Conservation (phyloP, 2,329 filamentous ascomycete genomes). For the Myriangium duriaei region DNA sequence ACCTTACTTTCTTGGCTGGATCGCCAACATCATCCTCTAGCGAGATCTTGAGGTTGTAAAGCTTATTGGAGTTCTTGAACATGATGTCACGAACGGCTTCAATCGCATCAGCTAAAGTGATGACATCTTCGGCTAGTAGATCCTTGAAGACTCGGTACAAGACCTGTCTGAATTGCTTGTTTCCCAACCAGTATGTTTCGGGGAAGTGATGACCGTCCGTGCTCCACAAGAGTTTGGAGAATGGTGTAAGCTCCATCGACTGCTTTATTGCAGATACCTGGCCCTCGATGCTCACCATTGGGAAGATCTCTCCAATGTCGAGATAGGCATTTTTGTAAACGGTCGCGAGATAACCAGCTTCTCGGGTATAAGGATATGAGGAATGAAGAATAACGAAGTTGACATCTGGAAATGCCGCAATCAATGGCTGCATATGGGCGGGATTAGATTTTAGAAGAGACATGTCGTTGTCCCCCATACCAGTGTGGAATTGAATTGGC, state of each 20-base stretch:
- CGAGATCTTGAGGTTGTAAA: conserved; percentile 48
- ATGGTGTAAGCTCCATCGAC: conserved; percentile 62
- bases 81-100: conserved; percentile 54
- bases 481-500: conserved; percentile 74
- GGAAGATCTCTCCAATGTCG: conserved; percentile 74
- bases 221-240: conserved; percentile 65
- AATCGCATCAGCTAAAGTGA: conserved; percentile 50
- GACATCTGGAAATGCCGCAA: conserved; percentile 54
- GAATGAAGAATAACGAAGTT: conserved; percentile 70
- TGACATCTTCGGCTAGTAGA: conserved; percentile 51
- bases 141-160: conserved; percentile 56
- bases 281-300: conserved; percentile 61
- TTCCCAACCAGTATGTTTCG: conserved; percentile 63
- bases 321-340: conserved; percentile 71
- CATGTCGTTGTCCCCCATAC: conserved; percentile 70
- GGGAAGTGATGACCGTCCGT: conserved; percentile 71
- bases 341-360: conserved; percentile 65
- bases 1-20: conserved; percentile 6
- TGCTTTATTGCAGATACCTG: conserved; percentile 60
- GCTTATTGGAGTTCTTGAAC: conserved; percentile 63
- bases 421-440: conserved; percentile 60
- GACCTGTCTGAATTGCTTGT: conserved; percentile 58
- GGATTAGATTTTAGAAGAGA: conserved; percentile 58
- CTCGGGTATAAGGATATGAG: conserved; percentile 67
- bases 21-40: conserved; percentile 1